phyloP scores from a whole-genome alignment of 495 filamentous ascomycete species.

The Niebla homalea region DNA sequence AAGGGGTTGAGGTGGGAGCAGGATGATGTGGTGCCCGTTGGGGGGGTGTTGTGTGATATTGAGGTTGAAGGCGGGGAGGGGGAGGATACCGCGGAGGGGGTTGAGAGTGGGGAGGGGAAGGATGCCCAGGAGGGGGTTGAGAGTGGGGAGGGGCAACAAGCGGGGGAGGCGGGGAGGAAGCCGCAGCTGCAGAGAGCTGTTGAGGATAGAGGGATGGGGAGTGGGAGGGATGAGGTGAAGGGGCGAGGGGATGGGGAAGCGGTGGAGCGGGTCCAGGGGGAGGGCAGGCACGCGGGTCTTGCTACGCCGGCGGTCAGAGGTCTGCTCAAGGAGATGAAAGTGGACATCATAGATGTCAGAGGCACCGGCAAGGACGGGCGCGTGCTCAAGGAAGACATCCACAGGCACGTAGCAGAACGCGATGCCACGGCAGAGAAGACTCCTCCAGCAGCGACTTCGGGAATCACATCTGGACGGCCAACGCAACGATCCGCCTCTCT shows the following conservation, averaged over 20 bases:
- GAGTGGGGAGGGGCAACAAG: conserved; percentile 20
- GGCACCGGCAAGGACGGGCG: conserved; percentile 89
- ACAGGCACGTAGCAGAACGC: conserved; percentile 42
- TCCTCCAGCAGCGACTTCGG: background rate
- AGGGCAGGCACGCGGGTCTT: conserved; percentile 46
- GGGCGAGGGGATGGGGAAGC: background rate
- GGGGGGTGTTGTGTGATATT: conserved; percentile 53
- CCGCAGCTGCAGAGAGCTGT: conserved; percentile 18
- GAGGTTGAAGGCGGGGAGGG: conserved; percentile 38
- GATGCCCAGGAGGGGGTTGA: conserved; percentile 35
- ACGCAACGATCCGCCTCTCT: background rate
- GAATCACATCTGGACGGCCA: conserved; percentile 3
- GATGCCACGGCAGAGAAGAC: conserved; percentile 9
- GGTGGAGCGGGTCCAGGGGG: too few relatives aligned
- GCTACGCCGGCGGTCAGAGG: conserved; percentile 92
- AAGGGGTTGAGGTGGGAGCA: conserved; percentile 93
- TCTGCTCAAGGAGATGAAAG: conserved; percentile 58
- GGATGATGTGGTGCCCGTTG: conserved; percentile 90
- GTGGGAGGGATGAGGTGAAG: background rate
- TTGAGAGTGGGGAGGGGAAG: conserved; percentile 22
- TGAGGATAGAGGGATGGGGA: conserved; percentile 9
- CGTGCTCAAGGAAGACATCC: conserved; percentile 89
- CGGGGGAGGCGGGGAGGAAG: conserved; percentile 9
- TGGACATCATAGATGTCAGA: conserved; percentile 61
- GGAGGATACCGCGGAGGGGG: conserved; percentile 38